Evolutionary conservation across 805 yeast genomes (phyloP).

Genomic region (Zygotorulaspora sp.): DNA sequence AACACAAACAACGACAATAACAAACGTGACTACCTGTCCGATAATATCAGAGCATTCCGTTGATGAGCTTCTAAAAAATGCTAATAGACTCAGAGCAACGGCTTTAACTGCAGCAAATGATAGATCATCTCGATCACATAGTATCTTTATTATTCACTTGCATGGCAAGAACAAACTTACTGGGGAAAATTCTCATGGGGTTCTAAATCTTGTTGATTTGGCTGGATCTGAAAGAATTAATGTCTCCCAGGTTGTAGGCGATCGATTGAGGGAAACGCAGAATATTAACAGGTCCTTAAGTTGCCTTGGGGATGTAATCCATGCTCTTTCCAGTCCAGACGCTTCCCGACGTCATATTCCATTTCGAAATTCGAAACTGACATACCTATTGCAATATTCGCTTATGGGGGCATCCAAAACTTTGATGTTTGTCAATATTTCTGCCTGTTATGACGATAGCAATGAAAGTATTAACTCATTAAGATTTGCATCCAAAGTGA

Average conservation of each 20-base stretch:
- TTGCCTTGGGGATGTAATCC: slow-evolving; percentile 84
- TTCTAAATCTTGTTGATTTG: slow-evolving; percentile 76
- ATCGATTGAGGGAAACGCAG: slow-evolving; percentile 78
- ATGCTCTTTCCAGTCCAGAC: slow-evolving; percentile 65
- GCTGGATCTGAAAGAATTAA: slow-evolving; percentile 91
- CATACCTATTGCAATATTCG: slow-evolving; percentile 79
- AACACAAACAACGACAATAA: slow-evolving; percentile 51
- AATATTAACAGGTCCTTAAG: slow-evolving; percentile 85
- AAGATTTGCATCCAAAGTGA: slow-evolving; percentile 83
- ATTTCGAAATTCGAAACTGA: slow-evolving; percentile 88
- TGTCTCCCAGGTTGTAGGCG: slow-evolving; percentile 73
- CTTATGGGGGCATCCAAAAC: slow-evolving; percentile 84
- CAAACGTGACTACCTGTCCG: slow-evolving; percentile 50
- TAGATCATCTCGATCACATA: slow-evolving; percentile 88
- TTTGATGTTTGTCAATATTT: slow-evolving; percentile 85
- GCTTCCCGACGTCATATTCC: slow-evolving; percentile 65
- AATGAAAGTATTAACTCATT: slow-evolving; percentile 80
- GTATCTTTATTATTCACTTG: slow-evolving; percentile 64
- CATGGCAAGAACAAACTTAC: slow-evolving; percentile 49
- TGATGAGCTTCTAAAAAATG: slow-evolving; percentile 45
- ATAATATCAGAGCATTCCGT: slow-evolving; percentile 50
- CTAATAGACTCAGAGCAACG: slow-evolving; percentile 61
- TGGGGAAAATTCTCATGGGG: slow-evolving; percentile 49
- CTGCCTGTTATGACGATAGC: slow-evolving; percentile 58
- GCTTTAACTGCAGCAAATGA: slow-evolving; percentile 80